Percentiles rank a stretch among this genome's conserved stretches.
Evolutionary conservation across 805 yeast genomes (phyloP).

Genomic region (Allodekkera sacchari): DNA sequence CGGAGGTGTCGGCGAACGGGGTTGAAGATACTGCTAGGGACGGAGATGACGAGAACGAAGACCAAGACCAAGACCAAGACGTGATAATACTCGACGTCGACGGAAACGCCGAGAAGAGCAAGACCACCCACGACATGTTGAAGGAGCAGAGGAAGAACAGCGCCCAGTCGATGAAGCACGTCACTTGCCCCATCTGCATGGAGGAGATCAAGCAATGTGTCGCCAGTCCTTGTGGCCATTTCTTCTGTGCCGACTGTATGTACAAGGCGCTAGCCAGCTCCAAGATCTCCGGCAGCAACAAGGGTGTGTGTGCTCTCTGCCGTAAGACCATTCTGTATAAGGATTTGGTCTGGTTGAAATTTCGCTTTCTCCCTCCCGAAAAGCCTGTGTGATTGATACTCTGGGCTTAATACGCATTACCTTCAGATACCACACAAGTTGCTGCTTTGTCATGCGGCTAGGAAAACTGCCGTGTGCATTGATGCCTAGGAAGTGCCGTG

Average conservation of each 20-base stretch:
- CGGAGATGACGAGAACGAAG: slow-evolving; percentile 4
- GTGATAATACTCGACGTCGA: slow-evolving; percentile 27
- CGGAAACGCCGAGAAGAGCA: slow-evolving; percentile 23
- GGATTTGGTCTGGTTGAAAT: slow-evolving; percentile 24
- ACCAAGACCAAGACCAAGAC: slow-evolving; percentile 21
- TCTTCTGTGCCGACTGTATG: slow-evolving; percentile 45
- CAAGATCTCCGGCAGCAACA: slow-evolving; percentile 17
- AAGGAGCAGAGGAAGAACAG: slow-evolving; percentile 15
- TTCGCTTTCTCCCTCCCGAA: slow-evolving; percentile 12
- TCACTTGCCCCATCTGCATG: slow-evolving; percentile 47
- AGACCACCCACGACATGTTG: slow-evolving; percentile 28
- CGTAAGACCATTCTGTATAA: slow-evolving; percentile 22
- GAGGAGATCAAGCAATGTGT: slow-evolving; percentile 42
- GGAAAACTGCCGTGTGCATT: too few relatives aligned
- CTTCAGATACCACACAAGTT: too few relatives aligned
- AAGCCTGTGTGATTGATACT: slow-evolving; percentile 7
- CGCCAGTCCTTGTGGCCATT: slow-evolving; percentile 50
- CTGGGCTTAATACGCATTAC: too few relatives aligned
- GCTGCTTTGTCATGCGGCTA: too few relatives aligned
- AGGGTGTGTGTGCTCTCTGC: slow-evolving; percentile 27
- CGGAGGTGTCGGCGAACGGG: not conserved
- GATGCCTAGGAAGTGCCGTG: too few relatives aligned
- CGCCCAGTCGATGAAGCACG: slow-evolving; percentile 25
- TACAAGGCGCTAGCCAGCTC: slow-evolving; percentile 43
- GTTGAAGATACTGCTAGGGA: slow-evolving; percentile 1